phyloP scores from a whole-genome alignment of 2,329 filamentous ascomycete genomes.

The Penicillium sp. region DNA sequence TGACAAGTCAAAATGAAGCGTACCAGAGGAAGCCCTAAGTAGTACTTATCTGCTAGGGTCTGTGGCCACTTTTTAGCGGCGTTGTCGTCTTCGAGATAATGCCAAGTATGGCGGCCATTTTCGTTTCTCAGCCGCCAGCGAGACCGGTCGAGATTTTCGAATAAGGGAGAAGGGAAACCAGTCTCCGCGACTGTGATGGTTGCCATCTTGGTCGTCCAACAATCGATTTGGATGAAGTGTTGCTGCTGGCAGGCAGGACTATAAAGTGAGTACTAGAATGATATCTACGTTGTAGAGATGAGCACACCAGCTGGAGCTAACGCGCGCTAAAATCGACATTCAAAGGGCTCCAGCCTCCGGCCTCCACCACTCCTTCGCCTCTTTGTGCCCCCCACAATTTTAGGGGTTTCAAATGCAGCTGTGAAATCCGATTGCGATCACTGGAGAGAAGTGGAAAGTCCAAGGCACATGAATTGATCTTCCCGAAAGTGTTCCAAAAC shows the following conservation, averaged over 20 bases:
- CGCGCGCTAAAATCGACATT: neutral
- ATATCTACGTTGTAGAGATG: conserved; percentile 17
- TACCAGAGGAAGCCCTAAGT: conserved; percentile 79
- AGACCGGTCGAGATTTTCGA: conserved; percentile 7
- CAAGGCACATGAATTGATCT: neutral
- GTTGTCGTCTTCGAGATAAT: conserved; percentile 78
- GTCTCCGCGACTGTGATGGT: conserved; percentile 3
- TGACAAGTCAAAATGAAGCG: conserved; percentile 21
- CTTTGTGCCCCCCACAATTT: neutral
- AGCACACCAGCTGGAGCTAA: conserved; percentile 9
- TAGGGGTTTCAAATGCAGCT: neutral
- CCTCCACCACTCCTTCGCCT: neutral
- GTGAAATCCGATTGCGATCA: neutral
- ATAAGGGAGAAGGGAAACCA: neutral
- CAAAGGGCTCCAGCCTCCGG: neutral
- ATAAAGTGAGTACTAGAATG: conserved; percentile 9
- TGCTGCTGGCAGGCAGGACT: neutral
- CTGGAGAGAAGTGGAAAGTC: neutral
- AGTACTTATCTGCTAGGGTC: conserved; percentile 83
- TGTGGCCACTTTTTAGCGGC: conserved; percentile 81
- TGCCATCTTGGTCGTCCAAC: neutral
- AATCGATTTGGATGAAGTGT: neutral
- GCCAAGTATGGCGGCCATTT: conserved; percentile 87
- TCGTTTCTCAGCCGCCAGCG: conserved; percentile 85
- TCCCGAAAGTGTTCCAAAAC: neutral